Conservation (phyloP, 1,139 yeast genomes). For the Diutina ranongensis region DNA sequence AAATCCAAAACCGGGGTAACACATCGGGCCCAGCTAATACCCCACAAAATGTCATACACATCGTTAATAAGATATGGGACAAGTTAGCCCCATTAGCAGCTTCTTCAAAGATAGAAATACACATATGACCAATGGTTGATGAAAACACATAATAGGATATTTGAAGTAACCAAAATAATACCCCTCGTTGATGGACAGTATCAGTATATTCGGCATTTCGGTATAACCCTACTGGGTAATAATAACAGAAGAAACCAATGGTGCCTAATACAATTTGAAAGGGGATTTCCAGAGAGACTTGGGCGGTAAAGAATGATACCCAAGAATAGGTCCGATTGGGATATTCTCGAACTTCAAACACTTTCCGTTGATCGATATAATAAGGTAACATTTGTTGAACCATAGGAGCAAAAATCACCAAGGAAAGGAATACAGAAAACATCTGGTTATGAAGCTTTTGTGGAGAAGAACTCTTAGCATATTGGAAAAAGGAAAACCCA, state of each 20-base stretch:
- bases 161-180: conserved; percentile 19
- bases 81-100: conserved; percentile 35
- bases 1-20: conserved; percentile 46
- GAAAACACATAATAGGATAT: conserved; percentile 34
- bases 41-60: conserved; percentile 41
- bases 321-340: conserved; percentile 50
- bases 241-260: conserved; percentile 26
- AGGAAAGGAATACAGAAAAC: conserved; percentile 61
- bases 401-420: conserved; percentile 30
- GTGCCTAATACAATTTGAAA: conserved; percentile 25
- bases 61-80: conserved; percentile 30
- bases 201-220: conserved; percentile 16
- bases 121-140: conserved; percentile 26
- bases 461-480: neutral
- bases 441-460: conserved; percentile 29
- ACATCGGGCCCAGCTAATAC: conserved; percentile 33
- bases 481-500: conserved; percentile 56
- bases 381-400: conserved; percentile 8
- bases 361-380: conserved; percentile 41
- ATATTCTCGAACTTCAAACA: conserved; percentile 82
- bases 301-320: conserved; percentile 30
- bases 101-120: conserved; percentile 26
- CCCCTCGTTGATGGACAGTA: conserved; percentile 9
- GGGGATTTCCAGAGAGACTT: conserved; percentile 26
- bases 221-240: conserved; percentile 31